Base-by-base conservation (phyloP, 2,329 filamentous ascomycete genomes). In the Apiospora sp. region DNA sequence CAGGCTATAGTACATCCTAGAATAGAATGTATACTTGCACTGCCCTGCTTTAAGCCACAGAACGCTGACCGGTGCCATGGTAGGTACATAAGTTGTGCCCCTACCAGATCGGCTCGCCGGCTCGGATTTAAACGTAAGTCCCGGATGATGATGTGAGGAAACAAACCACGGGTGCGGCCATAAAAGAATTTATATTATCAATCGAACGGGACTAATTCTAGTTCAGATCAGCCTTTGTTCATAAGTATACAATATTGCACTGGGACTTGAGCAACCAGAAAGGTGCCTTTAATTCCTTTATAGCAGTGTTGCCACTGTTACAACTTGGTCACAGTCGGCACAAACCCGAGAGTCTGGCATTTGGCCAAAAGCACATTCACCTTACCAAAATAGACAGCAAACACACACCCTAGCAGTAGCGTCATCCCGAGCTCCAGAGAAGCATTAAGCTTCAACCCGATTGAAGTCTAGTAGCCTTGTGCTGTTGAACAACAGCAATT, bases 1-100 rank as follows among this genome's bases (percentile, higher is more conserved):
- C 12, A n/a, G n/a, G 22, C 13, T n/a, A 30, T 61, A 61, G 16
- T 37, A 30, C 30, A 19, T 37, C 12, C 54, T 30, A 30, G 37
- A 61, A 61, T 61, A 61, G 54, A 61, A 37, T 6, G 54, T n/a
- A 61, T 61, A 61, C 54, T 61, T 61, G 54, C 54, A 61, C 54
- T 64, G 58, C 34, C 58, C 22, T 10, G 34, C 58, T 64, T 64
- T 7, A 41, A 64, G 58, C 58, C 30, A 64, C 30, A 41, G 19
- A 16, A 3, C 37, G 12, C 46, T n/a, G 58, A 37, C 14, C n/a
- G 58, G 37, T 16, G 27, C n/a, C 27, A 30, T 30, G 27, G 4
- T 30, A 30, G 4, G 27, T 22, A n/a, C n/a, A n/a, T n/a, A n/a
- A 51, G 19, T 41, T 41, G 30, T 64, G 30, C 4, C 30, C 12